These are phyloP conservation scores for Corinectria fuckeliana DNA, from an alignment of 2,329 filamentous ascomycete genomes.

Conservation along the genomic window DNA sequence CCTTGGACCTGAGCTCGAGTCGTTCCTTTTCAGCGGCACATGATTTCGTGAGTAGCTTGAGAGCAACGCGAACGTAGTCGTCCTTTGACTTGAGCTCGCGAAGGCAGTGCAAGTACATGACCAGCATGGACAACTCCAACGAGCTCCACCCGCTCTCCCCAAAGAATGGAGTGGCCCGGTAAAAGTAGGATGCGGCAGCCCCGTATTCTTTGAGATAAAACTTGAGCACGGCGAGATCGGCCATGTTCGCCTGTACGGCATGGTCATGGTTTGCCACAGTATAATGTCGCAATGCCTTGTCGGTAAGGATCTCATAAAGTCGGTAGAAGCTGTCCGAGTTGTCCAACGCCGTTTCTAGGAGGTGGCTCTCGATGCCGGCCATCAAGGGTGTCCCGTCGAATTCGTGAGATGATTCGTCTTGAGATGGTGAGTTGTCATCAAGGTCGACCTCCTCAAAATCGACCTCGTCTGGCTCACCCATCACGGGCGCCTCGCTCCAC, in stretches of 20 bases:
- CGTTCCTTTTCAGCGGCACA: constrained; percentile 61
- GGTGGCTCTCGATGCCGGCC: constrained; percentile 50
- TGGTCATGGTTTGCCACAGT: constrained; percentile 79
- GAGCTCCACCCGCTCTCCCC: constrained; percentile 78
- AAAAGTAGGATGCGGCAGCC: constrained; percentile 78
- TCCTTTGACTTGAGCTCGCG: constrained; percentile 77
- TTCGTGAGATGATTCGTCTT: constrained; percentile 23
- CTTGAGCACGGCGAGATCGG: constrained; percentile 86
- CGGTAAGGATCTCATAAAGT: constrained; percentile 78
- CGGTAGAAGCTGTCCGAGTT: constrained; percentile 69
- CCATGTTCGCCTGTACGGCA: constrained; percentile 77
- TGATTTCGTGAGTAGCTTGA: constrained; percentile 76
- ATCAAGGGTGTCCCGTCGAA: constrained; percentile 37
- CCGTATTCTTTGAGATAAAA: constrained; percentile 77
- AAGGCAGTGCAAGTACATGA: constrained; percentile 85
- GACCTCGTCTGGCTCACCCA: constrained; percentile 51
- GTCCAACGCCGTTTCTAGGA: constrained; percentile 66
- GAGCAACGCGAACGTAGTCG: constrained; percentile 77
- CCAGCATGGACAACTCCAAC: constrained; percentile 82
- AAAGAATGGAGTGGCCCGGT: constrained; percentile 79
- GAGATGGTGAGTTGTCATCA: constrained; percentile 46
- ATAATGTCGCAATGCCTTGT: constrained; percentile 83
- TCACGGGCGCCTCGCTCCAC: constrained; percentile 68
- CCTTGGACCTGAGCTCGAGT: constrained; percentile 45
- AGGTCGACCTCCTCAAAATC: constrained; percentile 66